Base-by-base conservation (phyloP, 1,284 basidiomycete genomes). In the Ganoderma lucidum region DNA sequence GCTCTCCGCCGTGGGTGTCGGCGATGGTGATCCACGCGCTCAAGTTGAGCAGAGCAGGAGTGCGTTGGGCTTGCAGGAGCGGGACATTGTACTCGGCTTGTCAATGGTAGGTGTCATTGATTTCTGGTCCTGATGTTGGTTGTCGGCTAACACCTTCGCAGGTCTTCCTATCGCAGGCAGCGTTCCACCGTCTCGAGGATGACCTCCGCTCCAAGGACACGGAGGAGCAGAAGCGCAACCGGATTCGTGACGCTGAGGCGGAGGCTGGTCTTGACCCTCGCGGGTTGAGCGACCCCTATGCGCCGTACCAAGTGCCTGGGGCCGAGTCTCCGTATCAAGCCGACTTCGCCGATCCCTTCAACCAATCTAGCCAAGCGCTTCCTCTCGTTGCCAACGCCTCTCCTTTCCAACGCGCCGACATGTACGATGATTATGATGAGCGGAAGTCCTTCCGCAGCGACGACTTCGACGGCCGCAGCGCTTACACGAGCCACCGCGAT, bases 121-220 rank as follows among this genome's bases (percentile, higher is more conserved):
- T 3, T 4, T 28, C 35, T 37, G 2, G 17, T 12, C 42, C 66
- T 62, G 42, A 12, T n/a, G 62, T n/a, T 68, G 51, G 62, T 45
- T 45, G 19, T 61, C 19, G 32, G 63, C 62, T 71, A 58, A 42
- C 58, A 44, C 17, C 12, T 5, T 32, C 6, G 5, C 76, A 98
- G 95, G 92, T 97, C 41, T 99, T 97, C 86, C 83, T 99, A 9
- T 94, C 93, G 0, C 96, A 98, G 77, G 75, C 77, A 0, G 93
- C 95, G 0, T 99, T 99, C 87, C 95, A 96, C 73, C 86, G 88
- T 17, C 89, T 99, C 32, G 98, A 99, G 78, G 95, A 99, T 77
- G 88, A 90, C 17, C 84, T 99, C 14, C 90, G 96, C 9, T 86
- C 91, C 0, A 86, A 87, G 37, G 97, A 99, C 64, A 90, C 90